phyloP scores from a whole-genome alignment of 2,329 filamentous ascomycete genomes.

The Myriosclerotinia scirpicola region DNA sequence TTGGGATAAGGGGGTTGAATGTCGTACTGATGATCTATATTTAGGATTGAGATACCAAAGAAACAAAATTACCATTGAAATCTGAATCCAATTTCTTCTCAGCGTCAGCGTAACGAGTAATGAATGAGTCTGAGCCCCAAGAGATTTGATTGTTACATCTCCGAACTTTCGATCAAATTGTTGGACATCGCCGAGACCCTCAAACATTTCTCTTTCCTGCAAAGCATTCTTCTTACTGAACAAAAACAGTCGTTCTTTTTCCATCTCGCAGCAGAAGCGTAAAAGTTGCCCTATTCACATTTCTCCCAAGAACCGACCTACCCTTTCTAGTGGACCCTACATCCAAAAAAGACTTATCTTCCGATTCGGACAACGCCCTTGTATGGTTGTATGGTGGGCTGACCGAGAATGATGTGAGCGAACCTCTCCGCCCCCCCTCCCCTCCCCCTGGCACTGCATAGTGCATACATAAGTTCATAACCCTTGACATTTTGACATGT shows the following conservation, averaged over 20 bases:
- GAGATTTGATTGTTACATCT: conserved; percentile 18
- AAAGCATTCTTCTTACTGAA: not conserved
- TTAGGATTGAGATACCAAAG: conserved; percentile 6
- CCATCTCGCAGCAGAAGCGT: not conserved
- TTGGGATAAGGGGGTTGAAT: not conserved
- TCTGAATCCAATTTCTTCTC: not conserved
- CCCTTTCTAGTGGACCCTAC: conserved; percentile 8
- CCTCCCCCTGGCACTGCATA: not conserved
- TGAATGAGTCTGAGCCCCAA: not conserved
- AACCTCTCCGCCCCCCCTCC: not conserved
- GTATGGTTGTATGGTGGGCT: not conserved
- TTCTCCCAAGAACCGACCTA: not conserved
- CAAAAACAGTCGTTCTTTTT: not conserved
- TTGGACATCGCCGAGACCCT: conserved; percentile 13
- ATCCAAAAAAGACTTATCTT: not conserved
- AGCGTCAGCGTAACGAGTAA: not conserved
- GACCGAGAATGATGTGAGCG: conserved; percentile 14
- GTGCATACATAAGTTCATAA: too few species aligned
- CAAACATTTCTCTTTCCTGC: not conserved
- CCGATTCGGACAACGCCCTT: not conserved
- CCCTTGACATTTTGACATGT: not conserved
- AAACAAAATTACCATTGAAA: not conserved
- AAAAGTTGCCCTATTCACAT: conserved; percentile 12
- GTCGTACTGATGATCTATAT: conserved; percentile 6
- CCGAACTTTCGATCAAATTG: conserved; percentile 11